phyloP scores from a whole-genome alignment of 257 asterid species.

The Osmanthus fragrans region DNA sequence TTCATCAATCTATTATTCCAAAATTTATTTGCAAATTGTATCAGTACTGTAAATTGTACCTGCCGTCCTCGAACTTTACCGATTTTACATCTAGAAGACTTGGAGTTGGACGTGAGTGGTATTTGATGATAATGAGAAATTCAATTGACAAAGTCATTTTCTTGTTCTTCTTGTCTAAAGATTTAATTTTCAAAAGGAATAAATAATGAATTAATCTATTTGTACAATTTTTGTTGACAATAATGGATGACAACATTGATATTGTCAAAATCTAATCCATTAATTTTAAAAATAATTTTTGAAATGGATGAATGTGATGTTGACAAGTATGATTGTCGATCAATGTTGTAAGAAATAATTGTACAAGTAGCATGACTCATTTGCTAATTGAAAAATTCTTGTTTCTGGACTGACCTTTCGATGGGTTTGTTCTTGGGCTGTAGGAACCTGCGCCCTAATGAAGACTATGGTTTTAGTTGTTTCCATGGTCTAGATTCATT shows the following conservation, averaged over 20 bases:
- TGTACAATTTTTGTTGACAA: too few species aligned
- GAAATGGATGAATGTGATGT: too few species aligned
- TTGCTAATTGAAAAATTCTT: conserved; percentile 17
- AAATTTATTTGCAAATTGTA: neutral
- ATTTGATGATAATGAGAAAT: conserved; percentile 48
- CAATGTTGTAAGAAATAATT: too few species aligned
- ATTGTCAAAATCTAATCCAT: too few species aligned
- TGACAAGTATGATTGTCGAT: too few species aligned
- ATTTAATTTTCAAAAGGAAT: conserved; percentile 39
- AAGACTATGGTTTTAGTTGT: conserved; percentile 39
- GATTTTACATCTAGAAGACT: neutral
- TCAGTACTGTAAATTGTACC: neutral
- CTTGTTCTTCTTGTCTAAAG: conserved; percentile 46
- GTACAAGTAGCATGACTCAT: too few species aligned
- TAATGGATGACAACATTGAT: too few species aligned
- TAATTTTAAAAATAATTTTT: too few species aligned
- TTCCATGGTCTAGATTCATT: neutral
- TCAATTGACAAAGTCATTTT: conserved; percentile 51
- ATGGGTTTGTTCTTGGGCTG: neutral
- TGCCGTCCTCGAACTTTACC: neutral
- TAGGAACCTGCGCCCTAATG: conserved; percentile 43
- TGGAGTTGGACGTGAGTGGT: conserved; percentile 40
- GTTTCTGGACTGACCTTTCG: conserved; percentile 4
- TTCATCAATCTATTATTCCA: too few species aligned
- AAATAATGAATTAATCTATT: too few species aligned